Evolutionary conservation across 352 stramenopile species (phyloP).

Genomic region (Globisporangium splendens): DNA sequence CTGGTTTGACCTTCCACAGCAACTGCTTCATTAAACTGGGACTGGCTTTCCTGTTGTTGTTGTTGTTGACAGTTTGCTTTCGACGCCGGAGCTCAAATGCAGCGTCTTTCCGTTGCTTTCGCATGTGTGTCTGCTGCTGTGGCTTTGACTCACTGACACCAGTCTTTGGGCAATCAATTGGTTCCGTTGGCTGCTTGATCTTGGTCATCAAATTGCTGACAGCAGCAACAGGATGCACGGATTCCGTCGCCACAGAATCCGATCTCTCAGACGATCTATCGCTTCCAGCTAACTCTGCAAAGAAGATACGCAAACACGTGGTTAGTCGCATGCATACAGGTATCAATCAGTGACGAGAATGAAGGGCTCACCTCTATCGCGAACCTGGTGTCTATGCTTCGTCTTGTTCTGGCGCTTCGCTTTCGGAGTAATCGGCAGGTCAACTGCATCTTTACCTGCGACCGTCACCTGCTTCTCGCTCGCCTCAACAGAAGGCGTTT

Average conservation of each 20-base stretch:
- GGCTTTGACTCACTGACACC: background rate
- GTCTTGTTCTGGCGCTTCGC: constrained; percentile 12
- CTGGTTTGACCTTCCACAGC: constrained; percentile 55
- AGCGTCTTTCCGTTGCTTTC: background rate
- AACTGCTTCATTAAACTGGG: constrained; percentile 50
- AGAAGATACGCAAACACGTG: too few relatives aligned
- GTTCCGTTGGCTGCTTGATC: background rate
- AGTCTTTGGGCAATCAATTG: too few relatives aligned
- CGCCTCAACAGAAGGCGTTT: background rate
- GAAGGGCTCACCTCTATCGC: background rate
- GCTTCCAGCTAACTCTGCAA: background rate
- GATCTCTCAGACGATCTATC: background rate
- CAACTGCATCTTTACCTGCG: background rate
- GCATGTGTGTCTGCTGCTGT: background rate
- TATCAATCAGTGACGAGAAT: too few relatives aligned
- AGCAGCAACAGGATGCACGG: background rate
- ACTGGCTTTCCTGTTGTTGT: constrained; percentile 6
- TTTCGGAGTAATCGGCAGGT: constrained; percentile 2
- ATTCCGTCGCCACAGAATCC: background rate
- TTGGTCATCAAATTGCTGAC: constrained; percentile 6
- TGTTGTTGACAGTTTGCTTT: constrained; percentile 3
- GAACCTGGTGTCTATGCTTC: constrained; percentile 5
- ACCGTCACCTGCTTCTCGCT: background rate
- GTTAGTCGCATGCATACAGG: too few relatives aligned
- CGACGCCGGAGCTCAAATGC: constrained; percentile 7